A percentile compares a stretch with the other conserved stretches of the same genome.
Evolutionary conservation across 1,139 yeast species (phyloP).

Genomic region (Diutina sp.): DNA sequence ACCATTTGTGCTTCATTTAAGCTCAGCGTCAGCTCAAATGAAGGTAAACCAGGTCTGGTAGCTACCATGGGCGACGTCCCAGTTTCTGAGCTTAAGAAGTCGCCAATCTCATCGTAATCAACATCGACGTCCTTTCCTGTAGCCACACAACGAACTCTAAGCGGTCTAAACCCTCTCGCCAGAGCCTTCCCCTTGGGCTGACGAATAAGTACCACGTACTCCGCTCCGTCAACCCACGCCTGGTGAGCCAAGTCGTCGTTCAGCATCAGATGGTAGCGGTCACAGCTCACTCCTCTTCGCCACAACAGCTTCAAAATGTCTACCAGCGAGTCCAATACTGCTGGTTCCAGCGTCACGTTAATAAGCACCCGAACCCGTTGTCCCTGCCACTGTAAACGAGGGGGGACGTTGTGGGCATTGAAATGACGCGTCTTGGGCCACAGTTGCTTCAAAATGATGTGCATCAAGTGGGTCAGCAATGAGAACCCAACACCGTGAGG

Average conservation of each 20-base stretch:
- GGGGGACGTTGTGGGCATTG: background rate
- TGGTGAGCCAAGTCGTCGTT: slow-evolving; percentile 58
- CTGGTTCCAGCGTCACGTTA: slow-evolving; percentile 45
- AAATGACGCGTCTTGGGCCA: slow-evolving; percentile 5
- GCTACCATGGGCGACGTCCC: background rate
- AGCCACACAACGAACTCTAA: slow-evolving; percentile 53
- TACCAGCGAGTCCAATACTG: slow-evolving; percentile 45
- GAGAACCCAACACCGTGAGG: slow-evolving; percentile 77
- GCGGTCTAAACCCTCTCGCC: slow-evolving; percentile 51
- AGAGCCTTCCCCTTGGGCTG: slow-evolving; percentile 25
- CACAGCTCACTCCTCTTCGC: slow-evolving; percentile 62
- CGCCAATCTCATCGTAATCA: slow-evolving; percentile 50
- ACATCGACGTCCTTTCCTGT: slow-evolving; percentile 57
- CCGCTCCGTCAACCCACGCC: slow-evolving; percentile 59
- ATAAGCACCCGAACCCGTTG: slow-evolving; percentile 71
- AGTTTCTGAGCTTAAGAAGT: slow-evolving; percentile 30
- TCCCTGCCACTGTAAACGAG: slow-evolving; percentile 14
- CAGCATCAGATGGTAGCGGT: slow-evolving; percentile 37
- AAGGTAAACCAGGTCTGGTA: background rate
- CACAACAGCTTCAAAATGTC: slow-evolving; percentile 54
- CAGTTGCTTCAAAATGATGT: slow-evolving; percentile 25
- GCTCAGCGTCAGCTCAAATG: background rate
- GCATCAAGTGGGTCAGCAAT: slow-evolving; percentile 31
- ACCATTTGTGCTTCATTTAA: background rate
- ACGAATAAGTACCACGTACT: slow-evolving; percentile 63